Conservation (phyloP, 129 eudicot species). For the Glebionis coronaria region DNA sequence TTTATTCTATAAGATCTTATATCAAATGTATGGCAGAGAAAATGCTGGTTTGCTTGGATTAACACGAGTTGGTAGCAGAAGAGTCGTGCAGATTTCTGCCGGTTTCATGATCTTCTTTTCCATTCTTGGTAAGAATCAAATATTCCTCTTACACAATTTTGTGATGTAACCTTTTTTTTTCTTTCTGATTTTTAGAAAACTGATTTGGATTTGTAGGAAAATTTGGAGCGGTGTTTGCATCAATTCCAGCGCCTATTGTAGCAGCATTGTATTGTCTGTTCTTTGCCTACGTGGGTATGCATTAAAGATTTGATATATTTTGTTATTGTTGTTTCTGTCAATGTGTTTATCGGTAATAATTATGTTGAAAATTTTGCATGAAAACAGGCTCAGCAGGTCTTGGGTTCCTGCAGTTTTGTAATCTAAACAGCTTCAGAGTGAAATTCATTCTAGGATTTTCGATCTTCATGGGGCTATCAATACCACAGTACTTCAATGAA, state of each 20-base stretch:
- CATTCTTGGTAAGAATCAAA: slow-evolving; percentile 58
- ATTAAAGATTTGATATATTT: neutral
- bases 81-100: slow-evolving; percentile 93
- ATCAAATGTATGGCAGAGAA: slow-evolving; percentile 47
- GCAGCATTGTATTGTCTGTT: slow-evolving; percentile 83
- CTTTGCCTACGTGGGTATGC: slow-evolving; percentile 95
- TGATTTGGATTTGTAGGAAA: slow-evolving; percentile 45
- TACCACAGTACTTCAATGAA: slow-evolving; percentile 92
- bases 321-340: neutral
- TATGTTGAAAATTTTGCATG: neutral
- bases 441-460: slow-evolving; percentile 90
- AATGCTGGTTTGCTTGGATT: slow-evolving; percentile 93
- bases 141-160: neutral
- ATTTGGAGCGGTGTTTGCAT: slow-evolving; percentile 96
- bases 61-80: slow-evolving; percentile 96
- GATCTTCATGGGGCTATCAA: slow-evolving; percentile 85
- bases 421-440: slow-evolving; percentile 84
- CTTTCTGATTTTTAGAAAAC: neutral
- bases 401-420: slow-evolving; percentile 87
- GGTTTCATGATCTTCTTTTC: slow-evolving; percentile 99
- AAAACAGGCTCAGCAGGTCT: slow-evolving; percentile 82
- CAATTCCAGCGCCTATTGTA: slow-evolving; percentile 91
- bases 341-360: neutral
- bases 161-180: neutral
- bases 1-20: slow-evolving; percentile 13